Evolutionary conservation across 2,329 filamentous ascomycete genomes (phyloP), one percentile per base, ranked within the genome.

Genomic region (Cylindrodendrum hubeiense): DNA sequence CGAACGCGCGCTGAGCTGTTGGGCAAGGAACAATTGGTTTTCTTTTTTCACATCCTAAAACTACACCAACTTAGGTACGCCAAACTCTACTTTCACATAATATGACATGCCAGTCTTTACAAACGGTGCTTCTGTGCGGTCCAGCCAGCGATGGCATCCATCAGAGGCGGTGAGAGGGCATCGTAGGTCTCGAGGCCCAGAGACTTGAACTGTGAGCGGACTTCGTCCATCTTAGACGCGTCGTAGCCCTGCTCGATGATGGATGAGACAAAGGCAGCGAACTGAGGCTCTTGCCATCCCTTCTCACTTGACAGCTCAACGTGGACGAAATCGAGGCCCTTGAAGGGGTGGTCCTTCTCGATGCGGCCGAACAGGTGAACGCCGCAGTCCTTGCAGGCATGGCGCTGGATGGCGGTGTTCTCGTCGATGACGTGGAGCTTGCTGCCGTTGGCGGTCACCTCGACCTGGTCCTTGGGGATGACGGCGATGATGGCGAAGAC

Each of bases 281-380:
- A 92, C 74, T 91, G 89, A 7, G 89, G 89, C 79, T 91, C 90
- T 79, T 92, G 89, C 89, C 90, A 92, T n/a, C 89, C 89, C 75
- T 86, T 83, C 59, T 85, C 77, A 54, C 85, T 80, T 19, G 84
- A 87, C 47, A 92, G 79, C 79, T 92, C 90, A 1, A 82, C 82
- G 77, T 92, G 90, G 12, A 92, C 88, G 75, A 92, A 92, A 75
- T 90, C 89, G n/a, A 92, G 81, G 0, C 90, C 90, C 76, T 89
- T 87, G 82, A 92, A 92, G 0, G 89, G 79, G 73, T 92, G 90
- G 1, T 89, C 86, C 66, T 82, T 83, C 70, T 89, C 86, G 71
- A 92, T 91, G 51, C 89, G 86, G 22, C 90, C 90, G 73, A 83
- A 92, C 72, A 92, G 64, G 73, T 91, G 88, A 15, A 87, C 85